Percentiles rank a stretch among this genome's conserved stretches.
Evolutionary conservation across 1,284 basidiomycete genomes (phyloP).

Genomic region (Ceratobasidium sp.): DNA sequence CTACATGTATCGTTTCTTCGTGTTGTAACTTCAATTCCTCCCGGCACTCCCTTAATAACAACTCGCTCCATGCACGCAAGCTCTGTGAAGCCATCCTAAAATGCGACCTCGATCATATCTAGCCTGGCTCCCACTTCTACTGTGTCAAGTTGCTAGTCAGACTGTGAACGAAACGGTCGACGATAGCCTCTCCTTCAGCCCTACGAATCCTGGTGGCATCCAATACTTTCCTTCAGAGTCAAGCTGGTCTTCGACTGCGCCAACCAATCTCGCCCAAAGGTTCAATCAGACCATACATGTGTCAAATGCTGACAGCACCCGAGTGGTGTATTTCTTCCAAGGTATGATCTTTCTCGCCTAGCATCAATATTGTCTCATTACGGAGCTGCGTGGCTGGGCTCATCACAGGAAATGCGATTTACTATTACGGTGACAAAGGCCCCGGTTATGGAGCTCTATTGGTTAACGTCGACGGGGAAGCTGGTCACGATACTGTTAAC

Average conservation of each 20-base stretch:
- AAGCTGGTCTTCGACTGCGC: neutral
- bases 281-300: neutral
- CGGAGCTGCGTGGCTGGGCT: too few relatives aligned
- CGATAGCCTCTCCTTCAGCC: neutral
- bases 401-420: neutral
- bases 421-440: constrained; percentile 12
- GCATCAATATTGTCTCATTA: too few relatives aligned
- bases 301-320: neutral
- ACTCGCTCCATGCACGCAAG: too few relatives aligned
- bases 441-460: neutral
- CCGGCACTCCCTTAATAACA: too few relatives aligned
- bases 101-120: neutral
- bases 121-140: neutral
- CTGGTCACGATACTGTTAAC: neutral
- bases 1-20: too few relatives aligned
- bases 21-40: too few relatives aligned
- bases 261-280: neutral
- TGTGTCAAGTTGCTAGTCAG: neutral
- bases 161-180: neutral
- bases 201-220: neutral
- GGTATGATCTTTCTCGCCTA: neutral
- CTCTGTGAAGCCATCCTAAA: neutral
- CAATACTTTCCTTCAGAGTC: constrained; percentile 25
- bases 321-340: constrained; percentile 13
- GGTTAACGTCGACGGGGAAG: neutral